phyloP scores from a whole-genome alignment of 176 grass and related monocot species.

The Urochloa ruziziensis region DNA sequence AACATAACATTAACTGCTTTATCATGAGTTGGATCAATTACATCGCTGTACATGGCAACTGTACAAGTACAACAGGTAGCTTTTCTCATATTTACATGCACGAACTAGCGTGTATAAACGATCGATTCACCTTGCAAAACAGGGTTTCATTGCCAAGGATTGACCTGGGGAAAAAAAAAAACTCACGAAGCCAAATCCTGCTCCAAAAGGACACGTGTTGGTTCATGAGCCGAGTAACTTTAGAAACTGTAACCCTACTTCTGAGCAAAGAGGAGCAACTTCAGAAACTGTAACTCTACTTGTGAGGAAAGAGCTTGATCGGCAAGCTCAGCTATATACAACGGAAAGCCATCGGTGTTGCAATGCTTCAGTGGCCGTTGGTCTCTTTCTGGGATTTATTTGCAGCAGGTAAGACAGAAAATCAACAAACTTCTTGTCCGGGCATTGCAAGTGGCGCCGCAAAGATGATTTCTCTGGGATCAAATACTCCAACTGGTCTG shows the following conservation, averaged over 20 bases:
- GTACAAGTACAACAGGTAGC: neutral
- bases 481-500: constrained; percentile 77
- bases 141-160: constrained; percentile 16
- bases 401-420: constrained; percentile 85
- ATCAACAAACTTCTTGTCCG: constrained; percentile 79
- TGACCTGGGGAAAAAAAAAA: neutral
- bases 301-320: constrained; percentile 1
- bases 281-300: neutral
- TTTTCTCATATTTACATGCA: constrained; percentile 56
- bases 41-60: constrained; percentile 23
- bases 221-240: constrained; percentile 12
- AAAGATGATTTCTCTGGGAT: constrained; percentile 88
- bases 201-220: neutral
- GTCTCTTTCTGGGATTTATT: constrained; percentile 78
- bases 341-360: constrained; percentile 81
- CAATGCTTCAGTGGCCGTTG: constrained; percentile 79
- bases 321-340: constrained; percentile 47
- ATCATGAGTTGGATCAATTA: constrained; percentile 17
- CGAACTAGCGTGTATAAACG: constrained; percentile 24
- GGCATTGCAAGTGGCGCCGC: constrained; percentile 52
- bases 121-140: constrained; percentile 27
- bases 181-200: neutral
- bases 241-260: neutral
- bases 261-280: constrained; percentile 7
- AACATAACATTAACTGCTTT: constrained; percentile 25